A percentile compares a stretch with the other conserved stretches of the same genome.
These are phyloP conservation scores for Umbilicaria muhlenbergii DNA, from an alignment of 495 filamentous ascomycete genomes.

Conservation along the genomic window DNA sequence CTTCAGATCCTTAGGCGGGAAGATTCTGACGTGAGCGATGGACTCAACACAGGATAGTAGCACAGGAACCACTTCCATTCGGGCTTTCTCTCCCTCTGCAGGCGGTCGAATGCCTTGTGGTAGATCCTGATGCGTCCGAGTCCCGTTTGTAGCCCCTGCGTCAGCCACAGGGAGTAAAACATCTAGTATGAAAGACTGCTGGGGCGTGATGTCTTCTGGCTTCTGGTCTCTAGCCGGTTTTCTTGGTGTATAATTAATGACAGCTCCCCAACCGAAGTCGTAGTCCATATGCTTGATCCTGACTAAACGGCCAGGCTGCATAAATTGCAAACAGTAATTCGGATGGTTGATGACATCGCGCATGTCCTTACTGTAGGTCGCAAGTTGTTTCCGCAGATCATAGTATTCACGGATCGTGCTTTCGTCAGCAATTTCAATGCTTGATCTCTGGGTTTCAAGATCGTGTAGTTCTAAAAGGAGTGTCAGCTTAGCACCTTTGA, in stretches of 20 bases:
- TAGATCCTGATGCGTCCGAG: constrained; percentile 41
- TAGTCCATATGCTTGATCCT: constrained; percentile 58
- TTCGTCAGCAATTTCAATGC: constrained; percentile 70
- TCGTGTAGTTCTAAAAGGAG: constrained; percentile 45
- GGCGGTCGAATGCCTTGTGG: constrained; percentile 49
- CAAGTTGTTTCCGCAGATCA: constrained; percentile 64
- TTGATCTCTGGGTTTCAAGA: constrained; percentile 54
- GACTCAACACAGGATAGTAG: constrained; percentile 67
- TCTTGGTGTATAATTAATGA: constrained; percentile 54
- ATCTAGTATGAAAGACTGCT: constrained; percentile 67
- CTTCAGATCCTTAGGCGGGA: constrained; percentile 59
- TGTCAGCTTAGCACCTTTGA: neutral
- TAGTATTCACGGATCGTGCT: constrained; percentile 83
- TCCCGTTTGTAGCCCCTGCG: constrained; percentile 35
- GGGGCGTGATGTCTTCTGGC: constrained; percentile 46
- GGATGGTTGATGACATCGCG: constrained; percentile 79
- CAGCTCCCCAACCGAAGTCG: constrained; percentile 88
- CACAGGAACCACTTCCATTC: constrained; percentile 76
- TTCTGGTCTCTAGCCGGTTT: constrained; percentile 40
- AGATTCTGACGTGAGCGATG: constrained; percentile 62
- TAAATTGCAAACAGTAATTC: constrained; percentile 60
- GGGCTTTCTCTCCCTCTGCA: constrained; percentile 44
- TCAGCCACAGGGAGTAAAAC: constrained; percentile 60
- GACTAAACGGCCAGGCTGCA: constrained; percentile 73
- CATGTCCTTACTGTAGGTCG: constrained; percentile 72